Conservation (phyloP, 345 rosid genomes). For the Brassica napus region Da-Ae NC_063444.1:32207001-32207500, state of each 20-base stretch:
- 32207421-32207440: neutral
- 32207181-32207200: too few relatives aligned
- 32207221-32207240: neutral
- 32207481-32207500: slow-evolving; percentile 54
- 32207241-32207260: neutral
- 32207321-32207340: neutral
- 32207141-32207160: too few relatives aligned
- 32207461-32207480: slow-evolving; percentile 51
- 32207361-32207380: neutral
- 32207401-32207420: neutral
- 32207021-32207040: neutral
- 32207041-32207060: neutral
- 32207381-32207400: neutral
- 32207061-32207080: neutral
- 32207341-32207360: neutral
- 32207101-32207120: too few relatives aligned
- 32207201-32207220: neutral
- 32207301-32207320: neutral
- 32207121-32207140: too few relatives aligned
- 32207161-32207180: too few relatives aligned
- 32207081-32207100: too few relatives aligned
- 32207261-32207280: neutral
- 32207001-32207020: neutral
- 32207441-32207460: slow-evolving; percentile 37
- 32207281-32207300: neutral